These are phyloP conservation scores for Colletotrichum sp. DNA, from an alignment of 2,329 filamentous ascomycete species.

Conservation along the genomic window DNA sequence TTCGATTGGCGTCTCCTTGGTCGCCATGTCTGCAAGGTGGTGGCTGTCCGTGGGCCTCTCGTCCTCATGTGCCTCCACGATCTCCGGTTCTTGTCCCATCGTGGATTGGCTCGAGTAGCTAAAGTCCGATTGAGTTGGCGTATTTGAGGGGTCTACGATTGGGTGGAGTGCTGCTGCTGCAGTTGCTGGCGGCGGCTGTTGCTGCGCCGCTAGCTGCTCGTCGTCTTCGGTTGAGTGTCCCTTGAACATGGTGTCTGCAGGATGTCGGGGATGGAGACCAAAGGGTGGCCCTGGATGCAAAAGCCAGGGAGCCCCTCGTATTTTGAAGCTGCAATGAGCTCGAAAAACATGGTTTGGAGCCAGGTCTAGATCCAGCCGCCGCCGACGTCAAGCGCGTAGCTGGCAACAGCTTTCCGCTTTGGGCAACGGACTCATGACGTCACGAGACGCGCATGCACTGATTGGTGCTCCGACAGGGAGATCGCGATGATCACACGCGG, in stretches of 20 bases:
- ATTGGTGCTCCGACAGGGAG: neutral
- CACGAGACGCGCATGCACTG: neutral
- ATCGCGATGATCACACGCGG: neutral
- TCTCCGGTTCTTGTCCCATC: constrained; percentile 30
- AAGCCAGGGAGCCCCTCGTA: neutral
- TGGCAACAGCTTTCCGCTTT: neutral
- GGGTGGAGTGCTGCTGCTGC: neutral
- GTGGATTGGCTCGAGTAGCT: constrained; percentile 14
- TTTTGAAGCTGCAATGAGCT: neutral
- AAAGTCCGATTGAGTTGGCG: neutral
- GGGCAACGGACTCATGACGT: constrained; percentile 9
- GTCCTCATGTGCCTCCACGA: constrained; percentile 29
- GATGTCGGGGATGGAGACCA: neutral
- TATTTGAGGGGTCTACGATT: neutral
- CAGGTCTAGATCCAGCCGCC: neutral
- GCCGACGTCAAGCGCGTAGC: constrained; percentile 20
- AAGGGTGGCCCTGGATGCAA: too few relatives aligned
- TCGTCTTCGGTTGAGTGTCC: neutral
- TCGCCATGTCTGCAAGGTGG: constrained; percentile 36
- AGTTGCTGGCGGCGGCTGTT: neutral
- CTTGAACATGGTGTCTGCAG: constrained; percentile 5
- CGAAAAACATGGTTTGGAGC: neutral
- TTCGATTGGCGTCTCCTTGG: constrained; percentile 29
- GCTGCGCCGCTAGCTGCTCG: constrained; percentile 1
- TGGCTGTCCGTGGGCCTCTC: constrained; percentile 40